phyloP scores from a whole-genome alignment of 2,329 filamentous ascomycete species.

The Pyricularia sp. region DNA sequence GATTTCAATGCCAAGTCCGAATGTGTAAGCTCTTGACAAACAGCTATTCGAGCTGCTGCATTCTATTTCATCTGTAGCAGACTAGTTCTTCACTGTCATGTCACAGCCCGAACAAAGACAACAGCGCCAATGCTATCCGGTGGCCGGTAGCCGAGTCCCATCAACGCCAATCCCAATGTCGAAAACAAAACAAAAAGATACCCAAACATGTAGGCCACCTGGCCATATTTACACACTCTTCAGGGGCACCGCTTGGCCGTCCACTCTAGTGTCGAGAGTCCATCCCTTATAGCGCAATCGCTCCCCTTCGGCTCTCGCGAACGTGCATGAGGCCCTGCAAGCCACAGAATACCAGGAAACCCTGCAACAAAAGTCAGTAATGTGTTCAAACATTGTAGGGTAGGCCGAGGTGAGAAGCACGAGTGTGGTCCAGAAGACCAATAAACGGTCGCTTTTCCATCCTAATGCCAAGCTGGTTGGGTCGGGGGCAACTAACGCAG shows the following conservation, averaged over 20 bases:
- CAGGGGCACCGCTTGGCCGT: background rate
- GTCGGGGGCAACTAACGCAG: conserved; percentile 49
- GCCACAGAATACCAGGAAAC: conserved; percentile 85
- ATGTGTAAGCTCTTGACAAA: background rate
- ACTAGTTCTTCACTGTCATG: background rate
- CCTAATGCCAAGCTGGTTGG: background rate
- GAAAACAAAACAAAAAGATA: background rate
- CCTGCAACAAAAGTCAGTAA: conserved; percentile 34
- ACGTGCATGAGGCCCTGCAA: conserved; percentile 81
- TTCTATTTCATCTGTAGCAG: background rate
- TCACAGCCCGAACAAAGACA: background rate
- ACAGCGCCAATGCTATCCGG: conserved; percentile 1
- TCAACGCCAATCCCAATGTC: background rate
- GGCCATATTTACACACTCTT: background rate
- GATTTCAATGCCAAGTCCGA: background rate
- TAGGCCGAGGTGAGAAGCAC: no score
- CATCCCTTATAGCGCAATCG: conserved; percentile 57
- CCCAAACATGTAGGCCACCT: background rate
- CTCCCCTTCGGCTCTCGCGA: conserved; percentile 72
- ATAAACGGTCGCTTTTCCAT: background rate
- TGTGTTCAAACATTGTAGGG: background rate
- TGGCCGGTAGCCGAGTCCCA: background rate
- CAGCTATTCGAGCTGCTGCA: background rate
- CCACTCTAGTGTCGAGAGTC: background rate
- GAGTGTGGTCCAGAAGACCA: background rate